Evolutionary conservation across 164 flowering plant genomes (phyloP).

Genomic region (Sextonia rubra): DNA sequence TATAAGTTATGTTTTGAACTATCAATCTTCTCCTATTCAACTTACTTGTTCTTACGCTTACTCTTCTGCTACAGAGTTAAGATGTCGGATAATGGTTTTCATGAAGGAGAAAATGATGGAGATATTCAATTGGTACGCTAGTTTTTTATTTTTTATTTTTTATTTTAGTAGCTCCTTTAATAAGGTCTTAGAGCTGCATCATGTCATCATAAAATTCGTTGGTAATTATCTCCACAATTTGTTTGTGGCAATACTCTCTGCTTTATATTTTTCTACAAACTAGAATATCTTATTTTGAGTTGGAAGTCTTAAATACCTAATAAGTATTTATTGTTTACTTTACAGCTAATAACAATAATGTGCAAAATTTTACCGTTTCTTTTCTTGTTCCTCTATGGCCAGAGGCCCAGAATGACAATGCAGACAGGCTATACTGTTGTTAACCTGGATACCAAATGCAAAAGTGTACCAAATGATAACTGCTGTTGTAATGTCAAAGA

Average conservation of each 20-base stretch:
- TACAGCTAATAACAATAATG: background rate
- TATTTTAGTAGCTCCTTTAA: background rate
- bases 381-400: background rate
- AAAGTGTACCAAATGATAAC: background rate
- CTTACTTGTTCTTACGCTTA: background rate
- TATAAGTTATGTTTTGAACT: background rate
- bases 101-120: conserved; percentile 10
- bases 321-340: background rate
- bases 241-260: background rate
- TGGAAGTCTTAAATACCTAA: background rate
- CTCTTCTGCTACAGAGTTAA: conserved; percentile 1
- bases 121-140: background rate
- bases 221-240: background rate
- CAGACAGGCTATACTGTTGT: too few relatives aligned
- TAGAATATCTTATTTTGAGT: background rate
- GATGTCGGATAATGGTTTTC: conserved; percentile 17
- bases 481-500: background rate
- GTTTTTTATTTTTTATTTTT: background rate
- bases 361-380: background rate
- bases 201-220: background rate
- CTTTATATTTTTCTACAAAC: background rate
- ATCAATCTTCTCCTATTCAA: background rate
- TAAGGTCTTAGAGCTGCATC: background rate
- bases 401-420: background rate
- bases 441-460: too few relatives aligned